Base-by-base conservation (phyloP, 805 yeast genomes). In the Kodamaea leandrae region DNA sequence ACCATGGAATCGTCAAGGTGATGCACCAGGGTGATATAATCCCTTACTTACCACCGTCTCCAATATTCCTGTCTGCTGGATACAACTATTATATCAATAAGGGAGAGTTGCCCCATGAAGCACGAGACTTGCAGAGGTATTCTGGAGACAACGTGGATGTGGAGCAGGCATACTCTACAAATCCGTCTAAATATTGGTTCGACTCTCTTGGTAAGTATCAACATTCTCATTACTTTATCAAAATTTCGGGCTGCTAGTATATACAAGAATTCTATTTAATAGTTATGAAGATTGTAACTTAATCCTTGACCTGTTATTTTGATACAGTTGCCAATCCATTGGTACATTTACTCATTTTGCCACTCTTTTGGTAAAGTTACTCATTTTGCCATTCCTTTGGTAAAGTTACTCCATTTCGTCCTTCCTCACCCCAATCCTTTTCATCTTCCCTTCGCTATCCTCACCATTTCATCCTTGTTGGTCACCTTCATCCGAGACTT, bases 11-110 rank as follows among this genome's bases (percentile, higher is more conserved):
- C 45, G 67, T 76, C 27, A 66, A 89, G 53, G 77, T 83, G 6
- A 71, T 70, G 7, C 85, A 82, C 51, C 54, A 61, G n/a, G 66
- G 67, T 16, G 90, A 83, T 50, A 52, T 74, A 18, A 78, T 84
- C 16, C 83, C 87, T 0, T 52, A 61, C 43, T 58, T 82, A 18
- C 90, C 89, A 4, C 80, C 83, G 7, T 61, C 70, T 1, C 64
- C 63, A 19, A 48, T 64, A 9, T 69, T 54, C 46, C 42, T 44
- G 37, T 81, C 77, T 38, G 68, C 73, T 2, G 86, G 86, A 1
- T 63, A 69, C 33, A 78, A 79, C 46, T 66, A 78, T 30, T 60
- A 58, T 33, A 76, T 79, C 12, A 52, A 57, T 13, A 68, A 70
- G 42, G 51, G 44, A n/a, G 47, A 58, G 16, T 37, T 68, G 2